Evolutionary conservation across 495 filamentous ascomycete genomes (phyloP).

Genomic region (Penicillium parvum): DNA sequence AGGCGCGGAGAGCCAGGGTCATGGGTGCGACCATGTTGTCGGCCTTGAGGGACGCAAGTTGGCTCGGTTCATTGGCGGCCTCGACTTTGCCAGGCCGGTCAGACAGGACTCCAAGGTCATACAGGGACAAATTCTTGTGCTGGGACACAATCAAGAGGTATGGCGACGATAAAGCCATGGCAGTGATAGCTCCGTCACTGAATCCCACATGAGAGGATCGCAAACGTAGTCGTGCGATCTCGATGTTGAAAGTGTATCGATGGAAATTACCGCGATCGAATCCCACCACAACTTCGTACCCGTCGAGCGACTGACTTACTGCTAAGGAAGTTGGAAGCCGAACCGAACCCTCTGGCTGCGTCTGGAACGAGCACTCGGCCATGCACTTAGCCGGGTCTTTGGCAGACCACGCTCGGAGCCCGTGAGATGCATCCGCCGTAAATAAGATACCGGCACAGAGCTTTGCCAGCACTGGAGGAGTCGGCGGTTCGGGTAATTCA

Average conservation of each 20-base stretch:
- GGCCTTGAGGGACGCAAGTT: slow-evolving; percentile 78
- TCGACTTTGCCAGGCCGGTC: slow-evolving; percentile 1
- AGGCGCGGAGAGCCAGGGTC: slow-evolving; percentile 69
- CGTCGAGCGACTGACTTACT: slow-evolving; percentile 38
- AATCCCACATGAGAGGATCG: slow-evolving; percentile 53
- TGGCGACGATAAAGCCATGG: slow-evolving; percentile 68
- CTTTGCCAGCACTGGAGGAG: slow-evolving; percentile 61
- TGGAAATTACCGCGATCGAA: slow-evolving; percentile 73
- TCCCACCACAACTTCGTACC: slow-evolving; percentile 56
- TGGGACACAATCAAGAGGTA: slow-evolving; percentile 75
- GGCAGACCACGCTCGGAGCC: slow-evolving; percentile 74
- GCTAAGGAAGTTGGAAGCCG: slow-evolving; percentile 65
- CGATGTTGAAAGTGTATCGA: slow-evolving; percentile 56
- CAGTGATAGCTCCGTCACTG: slow-evolving; percentile 62
- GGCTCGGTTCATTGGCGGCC: slow-evolving; percentile 38
- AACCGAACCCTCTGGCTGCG: slow-evolving; percentile 1
- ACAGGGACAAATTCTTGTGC: slow-evolving; percentile 68
- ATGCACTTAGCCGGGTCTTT: slow-evolving; percentile 46
- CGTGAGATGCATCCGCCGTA: slow-evolving; percentile 64
- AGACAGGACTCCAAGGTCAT: slow-evolving; percentile 47
- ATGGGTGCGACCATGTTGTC: slow-evolving; percentile 75
- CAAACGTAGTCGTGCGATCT: slow-evolving; percentile 35
- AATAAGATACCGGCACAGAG: slow-evolving; percentile 71
- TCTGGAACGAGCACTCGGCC: slow-evolving; percentile 22
- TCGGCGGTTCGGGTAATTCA: slow-evolving; percentile 52